Percentiles rank a stretch among this genome's conserved stretches.
Evolutionary conservation across 352 stramenopile genomes (phyloP).

Genomic region (Phytophthora citricola): DNA sequence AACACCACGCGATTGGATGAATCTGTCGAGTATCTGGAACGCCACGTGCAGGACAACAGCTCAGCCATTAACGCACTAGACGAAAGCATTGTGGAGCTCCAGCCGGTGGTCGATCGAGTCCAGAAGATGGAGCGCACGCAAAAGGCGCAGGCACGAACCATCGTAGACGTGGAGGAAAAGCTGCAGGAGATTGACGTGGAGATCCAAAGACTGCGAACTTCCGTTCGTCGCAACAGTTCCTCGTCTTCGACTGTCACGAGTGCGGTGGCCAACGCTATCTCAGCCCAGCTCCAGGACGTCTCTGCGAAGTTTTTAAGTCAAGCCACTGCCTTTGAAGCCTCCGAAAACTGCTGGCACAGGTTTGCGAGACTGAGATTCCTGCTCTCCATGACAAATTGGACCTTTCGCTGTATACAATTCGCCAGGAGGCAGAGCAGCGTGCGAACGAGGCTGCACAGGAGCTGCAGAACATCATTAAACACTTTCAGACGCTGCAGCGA

Average conservation of each 20-base stretch:
- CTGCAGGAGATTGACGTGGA: constrained; percentile 62
- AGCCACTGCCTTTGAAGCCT: constrained; percentile 28
- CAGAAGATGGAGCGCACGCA: constrained; percentile 51
- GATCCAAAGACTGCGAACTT: constrained; percentile 54
- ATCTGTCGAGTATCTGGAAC: constrained; percentile 56
- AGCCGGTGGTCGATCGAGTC: constrained; percentile 45
- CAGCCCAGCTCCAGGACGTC: constrained; percentile 52
- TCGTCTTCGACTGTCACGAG: constrained; percentile 28
- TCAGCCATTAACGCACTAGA: constrained; percentile 47
- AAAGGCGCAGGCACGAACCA: constrained; percentile 45
- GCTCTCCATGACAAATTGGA: constrained; percentile 47
- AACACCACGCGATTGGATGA: constrained; percentile 54
- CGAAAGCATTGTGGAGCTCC: constrained; percentile 46
- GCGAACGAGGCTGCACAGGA: constrained; percentile 47
- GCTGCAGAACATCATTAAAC: constrained; percentile 40
- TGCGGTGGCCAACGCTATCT: constrained; percentile 34
- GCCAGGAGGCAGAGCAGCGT: constrained; percentile 52
- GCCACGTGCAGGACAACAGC: constrained; percentile 43
- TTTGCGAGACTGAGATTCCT: constrained; percentile 53
- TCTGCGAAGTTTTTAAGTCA: constrained; percentile 38
- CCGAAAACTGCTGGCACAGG: constrained; percentile 38
- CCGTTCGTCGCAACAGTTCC: constrained; percentile 46
- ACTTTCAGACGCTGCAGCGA: constrained; percentile 34
- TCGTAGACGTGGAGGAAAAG: constrained; percentile 67
- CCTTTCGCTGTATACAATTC: constrained; percentile 48